Conservation (phyloP, 2,329 filamentous ascomycete genomes). For the Sporothrix luriei region DNA sequence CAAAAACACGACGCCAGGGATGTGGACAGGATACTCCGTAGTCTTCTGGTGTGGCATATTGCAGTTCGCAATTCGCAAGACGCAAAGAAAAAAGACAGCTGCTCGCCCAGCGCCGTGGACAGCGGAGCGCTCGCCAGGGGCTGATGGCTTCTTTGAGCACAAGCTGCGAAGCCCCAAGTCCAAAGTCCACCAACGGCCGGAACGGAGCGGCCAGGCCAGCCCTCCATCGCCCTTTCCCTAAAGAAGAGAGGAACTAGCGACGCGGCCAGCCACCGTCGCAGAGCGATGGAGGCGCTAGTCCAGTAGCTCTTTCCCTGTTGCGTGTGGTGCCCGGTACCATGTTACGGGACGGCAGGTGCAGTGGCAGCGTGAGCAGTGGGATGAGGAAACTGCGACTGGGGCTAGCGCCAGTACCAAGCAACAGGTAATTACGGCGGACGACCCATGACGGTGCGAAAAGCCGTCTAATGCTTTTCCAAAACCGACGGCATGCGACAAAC, state of each 20-base stretch:
- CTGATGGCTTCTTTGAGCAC: not conserved
- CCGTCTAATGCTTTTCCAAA: not conserved
- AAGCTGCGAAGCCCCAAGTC: not conserved
- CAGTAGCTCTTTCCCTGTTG: conserved; percentile 24
- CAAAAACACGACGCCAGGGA: too few relatives aligned
- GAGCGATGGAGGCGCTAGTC: conserved; percentile 37
- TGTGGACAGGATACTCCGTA: too few relatives aligned
- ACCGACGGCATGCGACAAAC: too few relatives aligned
- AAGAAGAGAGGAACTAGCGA: conserved; percentile 7
- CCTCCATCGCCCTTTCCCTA: not conserved
- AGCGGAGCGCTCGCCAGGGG: conserved; percentile 11
- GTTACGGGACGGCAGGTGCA: not conserved
- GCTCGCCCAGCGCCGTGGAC: conserved; percentile 11
- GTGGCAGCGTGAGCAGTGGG: not conserved
- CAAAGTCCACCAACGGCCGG: not conserved
- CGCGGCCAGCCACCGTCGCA: conserved; percentile 34
- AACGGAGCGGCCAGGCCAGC: conserved; percentile 28
- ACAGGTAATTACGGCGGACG: not conserved
- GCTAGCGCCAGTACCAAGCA: not conserved
- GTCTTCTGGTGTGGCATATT: too few relatives aligned
- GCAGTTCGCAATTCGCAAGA: not conserved
- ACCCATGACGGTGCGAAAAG: too few relatives aligned
- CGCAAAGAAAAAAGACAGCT: not conserved
- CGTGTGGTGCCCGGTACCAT: not conserved
- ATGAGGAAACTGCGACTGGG: conserved; percentile 1